These are phyloP conservation scores for Botryosphaeria agaves DNA, from an alignment of 2,329 filamentous ascomycete species.

Conservation along the genomic window DNA sequence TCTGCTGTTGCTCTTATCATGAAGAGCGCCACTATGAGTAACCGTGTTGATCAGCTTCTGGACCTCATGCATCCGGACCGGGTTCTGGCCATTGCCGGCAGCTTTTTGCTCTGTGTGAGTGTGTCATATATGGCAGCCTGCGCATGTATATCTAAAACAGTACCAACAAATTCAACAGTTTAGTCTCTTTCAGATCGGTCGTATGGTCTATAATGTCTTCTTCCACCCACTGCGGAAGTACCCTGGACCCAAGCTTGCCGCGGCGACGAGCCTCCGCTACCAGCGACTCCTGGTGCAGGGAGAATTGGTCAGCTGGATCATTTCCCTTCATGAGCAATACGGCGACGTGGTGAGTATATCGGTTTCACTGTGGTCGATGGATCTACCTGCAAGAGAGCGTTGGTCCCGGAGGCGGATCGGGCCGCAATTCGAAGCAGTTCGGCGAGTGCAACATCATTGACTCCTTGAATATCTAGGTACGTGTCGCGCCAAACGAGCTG, in stretches of 20 bases:
- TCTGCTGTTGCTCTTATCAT: too few species aligned
- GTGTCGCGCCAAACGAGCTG: constrained; percentile 21
- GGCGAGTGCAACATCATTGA: background rate
- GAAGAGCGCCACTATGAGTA: background rate
- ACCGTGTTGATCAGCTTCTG: background rate
- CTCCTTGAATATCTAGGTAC: constrained; percentile 2
- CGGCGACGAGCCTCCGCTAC: constrained; percentile 16
- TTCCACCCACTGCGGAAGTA: constrained; percentile 26
- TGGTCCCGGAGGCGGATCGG: too few species aligned
- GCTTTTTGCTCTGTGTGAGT: background rate
- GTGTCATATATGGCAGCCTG: background rate
- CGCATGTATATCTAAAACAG: background rate
- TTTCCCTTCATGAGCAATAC: constrained; percentile 19
- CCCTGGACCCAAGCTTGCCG: constrained; percentile 22
- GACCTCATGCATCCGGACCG: background rate
- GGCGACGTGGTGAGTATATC: constrained; percentile 18
- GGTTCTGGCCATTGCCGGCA: background rate
- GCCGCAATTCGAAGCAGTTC: too few species aligned
- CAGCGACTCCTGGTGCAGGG: constrained; percentile 12
- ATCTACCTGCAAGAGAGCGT: too few species aligned
- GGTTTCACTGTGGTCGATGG: too few species aligned
- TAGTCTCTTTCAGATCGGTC: background rate
- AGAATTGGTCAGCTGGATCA: constrained; percentile 9
- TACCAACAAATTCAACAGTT: background rate
- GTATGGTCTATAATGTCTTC: constrained; percentile 19